These are phyloP conservation scores for Linum tenue DNA, from an alignment of 345 rosid genomes.

Conservation along the genomic window DNA sequence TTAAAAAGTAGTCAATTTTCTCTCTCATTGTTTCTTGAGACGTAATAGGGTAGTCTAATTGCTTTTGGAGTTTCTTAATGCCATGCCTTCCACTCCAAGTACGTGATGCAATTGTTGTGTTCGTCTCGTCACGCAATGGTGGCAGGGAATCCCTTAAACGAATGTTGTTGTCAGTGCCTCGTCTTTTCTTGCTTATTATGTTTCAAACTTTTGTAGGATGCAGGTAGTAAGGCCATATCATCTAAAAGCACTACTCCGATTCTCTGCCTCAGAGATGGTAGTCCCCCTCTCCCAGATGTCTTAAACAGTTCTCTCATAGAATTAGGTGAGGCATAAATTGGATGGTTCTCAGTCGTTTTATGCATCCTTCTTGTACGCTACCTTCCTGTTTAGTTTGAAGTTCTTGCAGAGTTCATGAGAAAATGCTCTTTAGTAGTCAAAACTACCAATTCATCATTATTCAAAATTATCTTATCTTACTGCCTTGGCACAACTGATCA, in stretches of 20 bases:
- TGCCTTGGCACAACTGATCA: background rate
- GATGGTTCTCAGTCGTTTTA: background rate
- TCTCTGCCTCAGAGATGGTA: constrained; percentile 85
- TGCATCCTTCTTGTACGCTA: background rate
- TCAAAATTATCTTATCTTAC: background rate
- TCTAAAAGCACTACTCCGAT: constrained; percentile 53
- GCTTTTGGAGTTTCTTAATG: background rate
- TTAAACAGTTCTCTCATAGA: constrained; percentile 39
- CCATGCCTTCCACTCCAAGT: too few species aligned
- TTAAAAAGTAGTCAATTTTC: constrained; percentile 3
- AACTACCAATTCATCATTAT: background rate
- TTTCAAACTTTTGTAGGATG: constrained; percentile 32
- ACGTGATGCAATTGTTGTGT: background rate
- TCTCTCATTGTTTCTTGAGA: background rate
- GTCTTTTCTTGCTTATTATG: constrained; percentile 1
- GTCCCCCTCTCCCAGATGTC: constrained; percentile 83
- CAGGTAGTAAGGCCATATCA: constrained; percentile 26
- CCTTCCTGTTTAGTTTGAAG: background rate
- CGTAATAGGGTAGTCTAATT: background rate
- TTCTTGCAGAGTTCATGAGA: too few species aligned
- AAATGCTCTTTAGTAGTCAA: background rate
- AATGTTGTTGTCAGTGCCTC: too few species aligned
- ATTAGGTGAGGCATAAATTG: constrained; percentile 35
- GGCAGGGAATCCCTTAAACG: too few species aligned
- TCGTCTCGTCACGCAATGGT: too few species aligned